Percentiles rank a stretch among this genome's conserved stretches.
Conservation (phyloP, 177 flowering plant genomes). For the Vitis hybrid region DNA sequence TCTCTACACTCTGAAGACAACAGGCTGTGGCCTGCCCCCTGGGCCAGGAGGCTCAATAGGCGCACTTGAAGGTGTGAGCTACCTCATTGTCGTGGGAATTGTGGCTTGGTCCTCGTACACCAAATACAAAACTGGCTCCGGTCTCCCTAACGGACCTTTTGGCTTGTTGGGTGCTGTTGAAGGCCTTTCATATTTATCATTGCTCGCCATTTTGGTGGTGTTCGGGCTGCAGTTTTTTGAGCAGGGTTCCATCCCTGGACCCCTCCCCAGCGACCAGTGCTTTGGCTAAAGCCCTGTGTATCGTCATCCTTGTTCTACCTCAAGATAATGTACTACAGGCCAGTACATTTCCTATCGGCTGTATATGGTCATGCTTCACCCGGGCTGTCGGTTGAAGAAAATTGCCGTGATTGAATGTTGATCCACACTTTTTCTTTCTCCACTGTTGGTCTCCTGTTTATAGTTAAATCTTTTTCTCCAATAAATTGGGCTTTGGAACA, state of each 20-base stretch:
- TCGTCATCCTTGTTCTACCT: neutral
- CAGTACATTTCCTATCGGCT: constrained; percentile 5
- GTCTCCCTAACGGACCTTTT: constrained; percentile 85
- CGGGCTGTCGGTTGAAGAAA: neutral
- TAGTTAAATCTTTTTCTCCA: no score
- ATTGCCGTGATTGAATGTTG: no score
- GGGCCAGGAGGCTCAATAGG: constrained; percentile 94
- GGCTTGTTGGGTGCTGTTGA: constrained; percentile 94
- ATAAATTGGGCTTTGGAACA: no score
- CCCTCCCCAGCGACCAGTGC: constrained; percentile 83
- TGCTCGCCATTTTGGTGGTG: constrained; percentile 70
- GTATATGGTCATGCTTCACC: constrained; percentile 1
- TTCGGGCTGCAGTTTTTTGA: constrained; percentile 78
- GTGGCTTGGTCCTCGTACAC: constrained; percentile 88
- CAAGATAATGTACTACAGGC: constrained; percentile 1
- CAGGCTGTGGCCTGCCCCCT: constrained; percentile 94
- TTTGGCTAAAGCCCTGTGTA: constrained; percentile 62
- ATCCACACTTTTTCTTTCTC: no score
- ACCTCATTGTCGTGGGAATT: constrained; percentile 66
- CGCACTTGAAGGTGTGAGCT: constrained; percentile 93
- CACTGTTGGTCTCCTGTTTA: no score
- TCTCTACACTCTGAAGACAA: constrained; percentile 94
- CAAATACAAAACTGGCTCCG: constrained; percentile 85
- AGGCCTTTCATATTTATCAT: constrained; percentile 71
- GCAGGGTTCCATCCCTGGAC: constrained; percentile 84